A percentile compares a stretch with the other conserved stretches of the same genome.
phyloP scores from a whole-genome alignment of 768 basidiomycete genomes.

The Lactifluus volemus region DNA sequence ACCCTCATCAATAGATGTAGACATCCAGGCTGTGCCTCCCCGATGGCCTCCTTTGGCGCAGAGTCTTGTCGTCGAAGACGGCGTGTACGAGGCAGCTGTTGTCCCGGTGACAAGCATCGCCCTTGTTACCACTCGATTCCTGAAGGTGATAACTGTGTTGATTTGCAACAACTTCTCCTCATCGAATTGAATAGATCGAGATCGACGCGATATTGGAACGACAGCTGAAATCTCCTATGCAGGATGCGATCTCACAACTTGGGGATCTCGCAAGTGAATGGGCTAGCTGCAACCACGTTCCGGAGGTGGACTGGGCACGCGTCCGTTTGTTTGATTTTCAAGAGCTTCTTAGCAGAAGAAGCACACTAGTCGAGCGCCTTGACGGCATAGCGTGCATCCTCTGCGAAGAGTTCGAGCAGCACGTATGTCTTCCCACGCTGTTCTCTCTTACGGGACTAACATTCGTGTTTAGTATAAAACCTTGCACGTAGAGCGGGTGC shows the following conservation, averaged over 20 bases:
- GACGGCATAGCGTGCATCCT: conserved; percentile 39
- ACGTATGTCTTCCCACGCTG: conserved; percentile 44
- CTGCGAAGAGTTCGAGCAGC: conserved; percentile 63
- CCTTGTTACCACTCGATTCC: conserved; percentile 55
- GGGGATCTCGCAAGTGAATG: conserved; percentile 49
- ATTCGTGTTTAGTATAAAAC: conserved; percentile 51
- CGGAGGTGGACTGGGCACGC: conserved; percentile 81
- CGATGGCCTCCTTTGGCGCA: conserved; percentile 61
- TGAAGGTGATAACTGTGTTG: conserved; percentile 48
- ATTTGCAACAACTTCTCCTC: conserved; percentile 6
- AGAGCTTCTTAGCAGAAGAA: conserved; percentile 59
- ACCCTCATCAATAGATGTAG: conserved; percentile 38
- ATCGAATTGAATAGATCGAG: conserved; percentile 48
- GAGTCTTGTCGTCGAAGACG: conserved; percentile 38
- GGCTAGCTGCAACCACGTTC: conserved; percentile 36
- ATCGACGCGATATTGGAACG: conserved; percentile 57
- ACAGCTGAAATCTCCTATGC: conserved; percentile 54
- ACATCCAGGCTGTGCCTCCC: conserved; percentile 54
- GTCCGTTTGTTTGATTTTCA: conserved; percentile 88
- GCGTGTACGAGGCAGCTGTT: conserved; percentile 55
- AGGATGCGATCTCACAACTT: conserved; percentile 45
- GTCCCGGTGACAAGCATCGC: conserved; percentile 68
- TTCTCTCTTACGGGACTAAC: conserved; percentile 5
- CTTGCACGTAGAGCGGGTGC: conserved; percentile 65
- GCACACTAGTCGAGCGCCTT: conserved; percentile 39